Evolutionary conservation across 2,329 filamentous ascomycete species (phyloP), one percentile per base, ranked within the genome.

Genomic region (Lecanicillium sp.): DNA sequence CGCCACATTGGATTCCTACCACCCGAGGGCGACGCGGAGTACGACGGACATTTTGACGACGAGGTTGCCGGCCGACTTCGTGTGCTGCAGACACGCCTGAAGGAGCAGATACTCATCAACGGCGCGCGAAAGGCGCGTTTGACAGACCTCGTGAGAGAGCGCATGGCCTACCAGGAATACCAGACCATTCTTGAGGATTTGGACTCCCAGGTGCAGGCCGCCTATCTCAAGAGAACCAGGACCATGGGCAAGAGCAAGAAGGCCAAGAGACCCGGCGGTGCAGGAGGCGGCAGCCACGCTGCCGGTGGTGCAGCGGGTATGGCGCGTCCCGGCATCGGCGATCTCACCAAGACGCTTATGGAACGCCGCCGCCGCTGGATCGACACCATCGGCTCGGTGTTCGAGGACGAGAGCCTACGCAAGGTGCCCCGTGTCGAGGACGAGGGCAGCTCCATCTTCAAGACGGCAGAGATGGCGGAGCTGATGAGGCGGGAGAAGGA

Each of bases 151-250:
- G 88, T 93, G 7, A 86, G 90, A 58, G 90, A 95, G 63, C 84
- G 89, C 55, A 91, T 98, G 81, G 93, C 93, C 0, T 84, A 93
- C 68, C 93, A 98, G 62, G 93, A 98, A 64, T 98, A 95, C 71
- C 86, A 85, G 64, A 96, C 90, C 48, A 98, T 98, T 58, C 84
- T 94, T 43, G 93, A 98, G 63, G 93, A 98, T 64, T 82, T 98
- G 19, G 93, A 98, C 71, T 83, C 84, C 35, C 93, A 97, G 63
- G 90, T 97, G 35, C 90, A 97, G 62, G 85, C 88, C 44, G 91
- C 93, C 3, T 98, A 97, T 62, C 82, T 95, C 37, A 98, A 98
- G 71, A 86, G 93, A 20, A 97, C 91, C 23, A 83, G 93, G 39
- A 95, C 89, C 1, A 85, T 97, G 69, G 88, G 90, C 64, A 94